Conservation (phyloP, 257 asterid species). For the Solanum medicagineum region DNA sequence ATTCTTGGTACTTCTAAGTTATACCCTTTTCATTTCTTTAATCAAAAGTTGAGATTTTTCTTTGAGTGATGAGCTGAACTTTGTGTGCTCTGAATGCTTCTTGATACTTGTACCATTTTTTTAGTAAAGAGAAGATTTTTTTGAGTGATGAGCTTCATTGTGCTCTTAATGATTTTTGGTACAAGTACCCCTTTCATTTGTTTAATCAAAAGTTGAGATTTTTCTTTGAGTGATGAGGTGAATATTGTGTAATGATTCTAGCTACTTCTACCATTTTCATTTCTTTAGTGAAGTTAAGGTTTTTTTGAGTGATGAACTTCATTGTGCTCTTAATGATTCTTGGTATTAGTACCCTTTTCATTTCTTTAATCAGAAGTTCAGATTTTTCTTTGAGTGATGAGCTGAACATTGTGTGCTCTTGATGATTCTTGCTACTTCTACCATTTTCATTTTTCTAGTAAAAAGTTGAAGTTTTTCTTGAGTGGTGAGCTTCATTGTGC, state of each 20-base stretch:
- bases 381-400: neutral
- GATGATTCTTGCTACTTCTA: constrained; percentile 15
- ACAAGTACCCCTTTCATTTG: neutral
- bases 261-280: too few relatives aligned
- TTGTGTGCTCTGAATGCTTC: constrained; percentile 32
- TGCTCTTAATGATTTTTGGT: constrained; percentile 42
- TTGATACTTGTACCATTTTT: constrained; percentile 21
- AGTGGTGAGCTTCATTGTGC: neutral
- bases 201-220: neutral
- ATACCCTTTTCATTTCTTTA: neutral
- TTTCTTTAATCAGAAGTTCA: neutral
- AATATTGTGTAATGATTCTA: too few relatives aligned
- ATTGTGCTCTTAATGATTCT: constrained; percentile 34
- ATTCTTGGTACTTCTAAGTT: constrained; percentile 38
- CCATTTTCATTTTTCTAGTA: neutral
- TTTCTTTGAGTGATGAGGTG: too few relatives aligned
- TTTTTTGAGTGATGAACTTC: too few relatives aligned
- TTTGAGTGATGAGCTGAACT: neutral
- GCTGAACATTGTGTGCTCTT: constrained; percentile 6
- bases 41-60: neutral
- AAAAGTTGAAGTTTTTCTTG: too few relatives aligned
- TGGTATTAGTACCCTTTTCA: constrained; percentile 17
- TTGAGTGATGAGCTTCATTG: neutral
- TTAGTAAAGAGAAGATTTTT: too few relatives aligned
- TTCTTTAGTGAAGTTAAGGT: too few relatives aligned